Conservation (phyloP, 495 filamentous ascomycete species). For the Xylona heveae region DNA sequence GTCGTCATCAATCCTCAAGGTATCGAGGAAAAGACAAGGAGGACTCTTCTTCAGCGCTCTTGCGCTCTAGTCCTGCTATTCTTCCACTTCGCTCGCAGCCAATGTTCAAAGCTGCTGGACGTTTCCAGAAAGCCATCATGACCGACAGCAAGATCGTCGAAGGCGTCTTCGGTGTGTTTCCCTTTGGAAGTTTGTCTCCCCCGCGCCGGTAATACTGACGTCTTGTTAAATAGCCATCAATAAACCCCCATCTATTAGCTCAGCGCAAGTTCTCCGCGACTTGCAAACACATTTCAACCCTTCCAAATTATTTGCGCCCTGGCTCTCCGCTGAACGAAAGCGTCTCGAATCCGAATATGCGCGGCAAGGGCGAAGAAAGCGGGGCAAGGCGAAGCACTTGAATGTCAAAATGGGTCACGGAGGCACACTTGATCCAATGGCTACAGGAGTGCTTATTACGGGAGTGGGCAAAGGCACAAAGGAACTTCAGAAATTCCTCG, state of each 20-base stretch:
- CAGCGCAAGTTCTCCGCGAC: slow-evolving; percentile 71
- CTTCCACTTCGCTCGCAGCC: neutral
- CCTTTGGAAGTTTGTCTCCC: no score
- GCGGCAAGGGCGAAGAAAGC: slow-evolving; percentile 30
- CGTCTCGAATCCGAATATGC: slow-evolving; percentile 27
- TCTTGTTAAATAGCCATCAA: slow-evolving; percentile 44
- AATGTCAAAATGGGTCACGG: slow-evolving; percentile 92
- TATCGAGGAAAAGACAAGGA: no score
- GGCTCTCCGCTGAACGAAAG: slow-evolving; percentile 36
- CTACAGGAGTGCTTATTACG: slow-evolving; percentile 75
- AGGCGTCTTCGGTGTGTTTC: slow-evolving; percentile 44
- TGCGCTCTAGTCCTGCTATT: neutral
- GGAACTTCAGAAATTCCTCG: slow-evolving; percentile 47
- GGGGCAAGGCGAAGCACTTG: slow-evolving; percentile 25
- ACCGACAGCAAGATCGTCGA: slow-evolving; percentile 42
- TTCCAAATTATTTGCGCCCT: slow-evolving; percentile 55
- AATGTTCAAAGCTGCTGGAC: slow-evolving; percentile 1
- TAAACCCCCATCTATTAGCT: slow-evolving; percentile 69
- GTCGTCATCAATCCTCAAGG: no score
- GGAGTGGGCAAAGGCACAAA: slow-evolving; percentile 85
- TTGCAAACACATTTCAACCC: slow-evolving; percentile 62
- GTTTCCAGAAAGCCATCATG: slow-evolving; percentile 18
- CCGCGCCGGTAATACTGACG: no score
- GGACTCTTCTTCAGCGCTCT: no score
- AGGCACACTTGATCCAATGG: slow-evolving; percentile 85